phyloP scores from a whole-genome alignment of 805 yeast genomes.

The Wickerhamiella brachini region DNA sequence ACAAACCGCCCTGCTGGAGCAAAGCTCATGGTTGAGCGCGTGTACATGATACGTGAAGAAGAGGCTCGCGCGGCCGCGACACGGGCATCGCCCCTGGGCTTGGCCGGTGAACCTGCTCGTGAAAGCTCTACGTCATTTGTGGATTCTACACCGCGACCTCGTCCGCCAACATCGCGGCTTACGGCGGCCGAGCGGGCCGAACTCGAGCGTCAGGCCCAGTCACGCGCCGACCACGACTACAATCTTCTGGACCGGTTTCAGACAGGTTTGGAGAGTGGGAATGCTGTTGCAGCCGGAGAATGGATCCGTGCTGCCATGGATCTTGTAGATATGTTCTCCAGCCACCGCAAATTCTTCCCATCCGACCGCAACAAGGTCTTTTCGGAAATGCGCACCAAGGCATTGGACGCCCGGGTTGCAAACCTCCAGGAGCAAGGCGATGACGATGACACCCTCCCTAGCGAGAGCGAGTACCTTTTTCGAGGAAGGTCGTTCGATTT shows the following conservation, averaged over 20 bases:
- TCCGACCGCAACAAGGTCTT: constrained; percentile 46
- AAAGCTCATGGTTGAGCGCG: constrained; percentile 20
- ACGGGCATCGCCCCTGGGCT: background rate
- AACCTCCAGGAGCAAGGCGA: constrained; percentile 22
- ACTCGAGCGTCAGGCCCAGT: constrained; percentile 44
- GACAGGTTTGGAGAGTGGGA: constrained; percentile 35
- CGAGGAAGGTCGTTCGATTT: constrained; percentile 63
- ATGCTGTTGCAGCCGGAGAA: constrained; percentile 47
- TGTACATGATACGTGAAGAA: constrained; percentile 13
- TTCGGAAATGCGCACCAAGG: constrained; percentile 9
- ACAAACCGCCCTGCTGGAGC: constrained; percentile 22
- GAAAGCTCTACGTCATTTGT: constrained; percentile 3
- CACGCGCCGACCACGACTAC: constrained; percentile 23
- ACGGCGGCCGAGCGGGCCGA: constrained; percentile 15
- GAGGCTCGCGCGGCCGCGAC: constrained; percentile 1
- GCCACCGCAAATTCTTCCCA: constrained; percentile 66
- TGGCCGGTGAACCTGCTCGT: background rate
- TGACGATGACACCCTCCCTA: constrained; percentile 4
- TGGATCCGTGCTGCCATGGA: constrained; percentile 82
- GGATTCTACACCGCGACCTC: constrained; percentile 1
- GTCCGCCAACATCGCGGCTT: constrained; percentile 8
- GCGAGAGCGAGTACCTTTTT: constrained; percentile 30
- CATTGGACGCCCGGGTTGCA: constrained; percentile 21
- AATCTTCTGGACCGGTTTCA: constrained; percentile 39
- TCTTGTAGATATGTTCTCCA: constrained; percentile 67